phyloP scores from a whole-genome alignment of 257 asterid genomes.

The Fraxinus anomala region DNA sequence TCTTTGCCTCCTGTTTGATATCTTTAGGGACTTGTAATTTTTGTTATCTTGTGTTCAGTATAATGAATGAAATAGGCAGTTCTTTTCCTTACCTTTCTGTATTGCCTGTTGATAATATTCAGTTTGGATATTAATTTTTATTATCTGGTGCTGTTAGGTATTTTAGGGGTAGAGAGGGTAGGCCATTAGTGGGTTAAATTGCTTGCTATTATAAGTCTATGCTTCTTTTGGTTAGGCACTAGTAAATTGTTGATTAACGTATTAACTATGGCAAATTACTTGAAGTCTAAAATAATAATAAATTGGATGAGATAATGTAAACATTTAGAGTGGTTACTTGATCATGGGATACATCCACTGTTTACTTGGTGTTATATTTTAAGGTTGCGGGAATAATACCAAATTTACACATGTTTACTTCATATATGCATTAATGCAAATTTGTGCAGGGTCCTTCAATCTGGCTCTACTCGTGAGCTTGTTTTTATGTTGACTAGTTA shows the following conservation, averaged over 20 bases:
- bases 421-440: constrained; percentile 4
- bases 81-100: background rate
- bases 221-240: too few species aligned
- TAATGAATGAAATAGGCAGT: background rate
- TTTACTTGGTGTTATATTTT: background rate
- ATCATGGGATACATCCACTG: background rate
- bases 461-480: background rate
- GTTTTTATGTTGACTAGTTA: background rate
- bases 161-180: too few species aligned
- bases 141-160: background rate
- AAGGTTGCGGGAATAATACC: background rate
- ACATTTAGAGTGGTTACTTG: background rate
- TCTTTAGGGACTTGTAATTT: background rate
- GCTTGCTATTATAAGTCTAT: too few species aligned
- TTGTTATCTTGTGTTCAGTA: background rate
- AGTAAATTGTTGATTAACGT: too few species aligned
- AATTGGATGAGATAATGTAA: background rate
- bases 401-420: background rate
- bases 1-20: background rate
- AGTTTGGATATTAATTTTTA: background rate
- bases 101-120: background rate
- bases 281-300: too few species aligned
- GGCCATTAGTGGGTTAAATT: too few species aligned
- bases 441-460: background rate
- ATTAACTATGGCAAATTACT: too few species aligned